Evolutionary conservation across 495 filamentous ascomycete genomes (phyloP).

Genomic region (Tuber melanosporum): DNA sequence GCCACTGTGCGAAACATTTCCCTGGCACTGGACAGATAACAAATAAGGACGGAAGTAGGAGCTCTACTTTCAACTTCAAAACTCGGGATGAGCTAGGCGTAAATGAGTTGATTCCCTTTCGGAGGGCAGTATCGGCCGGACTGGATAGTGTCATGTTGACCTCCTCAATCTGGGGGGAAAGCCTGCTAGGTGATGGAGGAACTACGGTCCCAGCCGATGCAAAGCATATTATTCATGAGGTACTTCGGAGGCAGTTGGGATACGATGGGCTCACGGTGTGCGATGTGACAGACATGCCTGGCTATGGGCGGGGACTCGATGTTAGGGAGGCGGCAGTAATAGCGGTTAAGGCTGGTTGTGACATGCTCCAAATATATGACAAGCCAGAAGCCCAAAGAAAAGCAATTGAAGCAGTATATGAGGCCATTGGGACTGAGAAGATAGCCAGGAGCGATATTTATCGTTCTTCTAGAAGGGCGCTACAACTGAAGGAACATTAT

Average conservation of each 20-base stretch:
- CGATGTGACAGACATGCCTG: slow-evolving; percentile 41
- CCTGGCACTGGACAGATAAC: slow-evolving; percentile 35
- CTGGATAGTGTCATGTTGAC: slow-evolving; percentile 43
- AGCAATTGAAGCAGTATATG: slow-evolving; percentile 40
- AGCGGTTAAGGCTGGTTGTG: slow-evolving; percentile 40
- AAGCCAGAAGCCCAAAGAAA: slow-evolving; percentile 29
- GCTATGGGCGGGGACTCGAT: slow-evolving; percentile 27
- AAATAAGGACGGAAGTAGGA: slow-evolving; percentile 31
- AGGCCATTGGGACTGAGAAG: slow-evolving; percentile 30
- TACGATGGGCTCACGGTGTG: slow-evolving; percentile 42
- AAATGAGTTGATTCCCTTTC: slow-evolving; percentile 41
- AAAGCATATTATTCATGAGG: slow-evolving; percentile 40
- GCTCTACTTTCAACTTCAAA: slow-evolving; percentile 35
- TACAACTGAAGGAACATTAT: slow-evolving; percentile 39
- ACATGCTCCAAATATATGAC: slow-evolving; percentile 39
- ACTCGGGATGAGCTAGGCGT: slow-evolving; percentile 36
- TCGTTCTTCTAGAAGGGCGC: slow-evolving; percentile 30
- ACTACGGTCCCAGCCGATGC: slow-evolving; percentile 19
- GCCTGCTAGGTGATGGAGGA: slow-evolving; percentile 19
- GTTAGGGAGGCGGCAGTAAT: slow-evolving; percentile 37
- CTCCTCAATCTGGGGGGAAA: slow-evolving; percentile 40
- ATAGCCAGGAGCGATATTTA: slow-evolving; percentile 36
- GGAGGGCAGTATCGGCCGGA: slow-evolving; percentile 41
- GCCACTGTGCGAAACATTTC: slow-evolving; percentile 43
- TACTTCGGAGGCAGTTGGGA: slow-evolving; percentile 42